phyloP scores from a whole-genome alignment of 148 eudicot genomes.

The Rhododendron kiyosumense region DNA sequence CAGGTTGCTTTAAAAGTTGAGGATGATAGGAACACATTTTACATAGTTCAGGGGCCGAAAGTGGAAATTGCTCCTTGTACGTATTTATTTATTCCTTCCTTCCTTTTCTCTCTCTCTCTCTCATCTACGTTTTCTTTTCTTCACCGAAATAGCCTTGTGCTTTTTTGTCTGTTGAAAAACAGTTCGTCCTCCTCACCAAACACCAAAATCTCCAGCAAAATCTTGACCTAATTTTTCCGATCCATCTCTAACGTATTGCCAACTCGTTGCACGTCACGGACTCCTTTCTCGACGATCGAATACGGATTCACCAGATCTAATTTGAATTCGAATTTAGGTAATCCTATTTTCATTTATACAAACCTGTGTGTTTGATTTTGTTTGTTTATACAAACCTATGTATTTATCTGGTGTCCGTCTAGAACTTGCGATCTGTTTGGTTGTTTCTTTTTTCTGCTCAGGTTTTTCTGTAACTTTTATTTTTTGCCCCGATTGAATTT shows the following conservation, averaged over 20 bases:
- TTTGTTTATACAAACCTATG: background rate
- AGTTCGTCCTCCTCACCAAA: background rate
- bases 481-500: background rate
- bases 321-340: background rate
- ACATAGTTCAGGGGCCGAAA: background rate
- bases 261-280: background rate
- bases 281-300: background rate
- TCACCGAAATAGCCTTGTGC: background rate
- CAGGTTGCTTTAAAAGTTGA: background rate
- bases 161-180: background rate
- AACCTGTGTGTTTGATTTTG: background rate
- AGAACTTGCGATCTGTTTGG: background rate
- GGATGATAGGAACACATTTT: background rate
- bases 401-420: background rate
- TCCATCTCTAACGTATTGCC: background rate
- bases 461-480: background rate
- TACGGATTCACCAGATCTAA: constrained; percentile 4
- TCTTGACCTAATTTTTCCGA: background rate
- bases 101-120: constrained; percentile 10
- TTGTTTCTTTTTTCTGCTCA: background rate
- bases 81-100: background rate
- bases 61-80: background rate
- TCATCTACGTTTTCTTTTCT: background rate
- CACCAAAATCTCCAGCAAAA: background rate
- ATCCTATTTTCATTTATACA: background rate